Evolutionary conservation across 1,284 basidiomycete genomes (phyloP), one percentile per base, ranked within the genome.

Genomic region (Irpex lacteus): DNA sequence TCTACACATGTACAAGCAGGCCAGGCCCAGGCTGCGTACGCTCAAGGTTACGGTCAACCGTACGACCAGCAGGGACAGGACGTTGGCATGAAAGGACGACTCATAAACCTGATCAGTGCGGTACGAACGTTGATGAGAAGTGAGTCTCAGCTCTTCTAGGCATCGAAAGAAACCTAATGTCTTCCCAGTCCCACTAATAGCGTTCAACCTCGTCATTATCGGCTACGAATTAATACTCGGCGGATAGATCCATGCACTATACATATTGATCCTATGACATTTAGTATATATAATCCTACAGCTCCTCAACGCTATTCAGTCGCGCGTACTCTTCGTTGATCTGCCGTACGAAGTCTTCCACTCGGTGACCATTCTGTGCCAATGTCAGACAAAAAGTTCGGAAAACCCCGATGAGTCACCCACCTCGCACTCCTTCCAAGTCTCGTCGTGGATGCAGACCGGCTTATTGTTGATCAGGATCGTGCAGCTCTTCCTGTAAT

Each of bases 41-140:
- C 87, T 58, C 88, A 90, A 69, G 73, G 81, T 44, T 91, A 90
- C 71, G 89, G 89, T 38, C 88, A 89, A 67, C 74, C 82, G 53
- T 91, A 90, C 72, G 91, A 92, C 70, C 88, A 89, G 70, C 76
- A 80, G 61, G 83, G 85, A 65, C 78, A 73, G 73, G 93, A 94
- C 36, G 78, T 85, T 64, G 84, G 91, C 49, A 81, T 98, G 68
- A 98, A 98, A 80, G 87, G 86, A 63, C 88, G 94, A 72, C 76
- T 98, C 59, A 89, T 98, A 74, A 94, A 95, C 77, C 84, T 98
- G 70, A 98, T 98, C 68, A 86, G 91, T 69, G 96, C 96, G 34
- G 95, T 98, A 64, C 83, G 96, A 76, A 98, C 95, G 62, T 82
- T 98, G 67, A 92, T 98, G 91, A 87, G 97, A 76, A 95, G 96